phyloP scores from a whole-genome alignment of 768 basidiomycete genomes.

The Fomitopsis pulvina region DNA sequence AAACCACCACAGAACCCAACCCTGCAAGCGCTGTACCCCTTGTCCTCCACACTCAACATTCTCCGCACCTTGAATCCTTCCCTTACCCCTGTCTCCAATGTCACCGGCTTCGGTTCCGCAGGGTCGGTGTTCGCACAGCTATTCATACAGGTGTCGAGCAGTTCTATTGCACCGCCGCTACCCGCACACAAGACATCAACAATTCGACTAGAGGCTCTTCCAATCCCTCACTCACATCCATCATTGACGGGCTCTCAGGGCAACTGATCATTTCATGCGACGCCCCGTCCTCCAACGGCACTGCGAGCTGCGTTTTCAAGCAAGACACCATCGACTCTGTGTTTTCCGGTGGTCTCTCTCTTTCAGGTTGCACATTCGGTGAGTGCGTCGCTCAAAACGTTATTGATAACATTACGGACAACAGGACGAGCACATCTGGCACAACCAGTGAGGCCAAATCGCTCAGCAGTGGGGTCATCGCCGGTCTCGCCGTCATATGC shows the following conservation, averaged over 20 bases:
- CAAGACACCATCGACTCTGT: constrained; percentile 58
- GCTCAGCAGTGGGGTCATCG: constrained; percentile 81
- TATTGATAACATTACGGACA: constrained; percentile 49
- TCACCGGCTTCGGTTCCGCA: constrained; percentile 48
- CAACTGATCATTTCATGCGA: constrained; percentile 65
- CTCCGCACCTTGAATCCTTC: constrained; percentile 66
- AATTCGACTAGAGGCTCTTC: constrained; percentile 31
- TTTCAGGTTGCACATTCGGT: constrained; percentile 75
- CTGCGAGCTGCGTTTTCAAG: constrained; percentile 68
- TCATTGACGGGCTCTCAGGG: constrained; percentile 63
- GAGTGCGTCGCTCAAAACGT: constrained; percentile 84
- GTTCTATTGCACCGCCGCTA: constrained; percentile 74
- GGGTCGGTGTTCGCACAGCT: constrained; percentile 61
- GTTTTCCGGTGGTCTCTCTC: constrained; percentile 63
- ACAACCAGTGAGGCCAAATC: constrained; percentile 26
- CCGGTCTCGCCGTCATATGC: constrained; percentile 83
- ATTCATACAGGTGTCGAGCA: constrained; percentile 77
- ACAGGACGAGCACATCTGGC: constrained; percentile 26
- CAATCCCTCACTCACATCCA: constrained; percentile 45
- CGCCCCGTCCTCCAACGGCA: constrained; percentile 33
- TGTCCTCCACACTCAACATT: constrained; percentile 68
- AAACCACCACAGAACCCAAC: constrained; percentile 64
- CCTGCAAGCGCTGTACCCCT: constrained; percentile 67
- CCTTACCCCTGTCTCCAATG: constrained; percentile 61
- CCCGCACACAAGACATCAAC: constrained; percentile 56